Evolutionary conservation across 352 stramenopile species (phyloP).

Genomic region (Thraustochytrium sp.): DNA sequence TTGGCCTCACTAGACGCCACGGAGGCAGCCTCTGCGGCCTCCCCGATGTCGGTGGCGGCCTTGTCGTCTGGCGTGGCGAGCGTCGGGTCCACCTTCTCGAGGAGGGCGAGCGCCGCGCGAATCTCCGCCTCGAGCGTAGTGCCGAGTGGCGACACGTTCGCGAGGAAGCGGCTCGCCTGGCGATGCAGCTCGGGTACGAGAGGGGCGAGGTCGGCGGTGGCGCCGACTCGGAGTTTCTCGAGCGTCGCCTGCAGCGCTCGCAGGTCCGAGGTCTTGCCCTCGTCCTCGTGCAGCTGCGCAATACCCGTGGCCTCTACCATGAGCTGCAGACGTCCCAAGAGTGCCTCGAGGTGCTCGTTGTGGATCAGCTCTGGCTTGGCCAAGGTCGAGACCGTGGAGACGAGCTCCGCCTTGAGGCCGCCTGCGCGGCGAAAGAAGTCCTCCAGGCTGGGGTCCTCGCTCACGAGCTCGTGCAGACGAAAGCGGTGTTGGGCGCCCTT

Average conservation of each 20-base stretch:
- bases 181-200: conserved; percentile 62
- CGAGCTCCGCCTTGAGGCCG: conserved; percentile 67
- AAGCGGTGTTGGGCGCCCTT: conserved; percentile 49
- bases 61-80: not conserved
- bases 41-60: not conserved
- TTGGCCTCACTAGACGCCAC: not conserved
- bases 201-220: conserved; percentile 65
- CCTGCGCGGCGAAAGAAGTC: conserved; percentile 72
- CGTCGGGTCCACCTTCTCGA: conserved; percentile 53
- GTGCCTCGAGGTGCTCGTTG: conserved; percentile 53
- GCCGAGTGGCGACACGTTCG: conserved; percentile 56
- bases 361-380: conserved; percentile 70
- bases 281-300: conserved; percentile 62
- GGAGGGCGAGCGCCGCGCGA: conserved; percentile 48
- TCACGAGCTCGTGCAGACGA: not conserved
- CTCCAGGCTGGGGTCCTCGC: conserved; percentile 57
- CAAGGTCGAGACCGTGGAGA: conserved; percentile 62
- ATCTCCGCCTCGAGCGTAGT: conserved; percentile 61
- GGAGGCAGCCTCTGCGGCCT: not conserved
- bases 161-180: conserved; percentile 58
- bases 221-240: conserved; percentile 70
- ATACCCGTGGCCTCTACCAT: conserved; percentile 65
- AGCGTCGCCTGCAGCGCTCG: conserved; percentile 66
- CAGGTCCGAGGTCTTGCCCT: conserved; percentile 66
- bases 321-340: conserved; percentile 39